Base-by-base conservation (phyloP, 345 rosid genomes). In the Aurinia saxatilis region DNA sequence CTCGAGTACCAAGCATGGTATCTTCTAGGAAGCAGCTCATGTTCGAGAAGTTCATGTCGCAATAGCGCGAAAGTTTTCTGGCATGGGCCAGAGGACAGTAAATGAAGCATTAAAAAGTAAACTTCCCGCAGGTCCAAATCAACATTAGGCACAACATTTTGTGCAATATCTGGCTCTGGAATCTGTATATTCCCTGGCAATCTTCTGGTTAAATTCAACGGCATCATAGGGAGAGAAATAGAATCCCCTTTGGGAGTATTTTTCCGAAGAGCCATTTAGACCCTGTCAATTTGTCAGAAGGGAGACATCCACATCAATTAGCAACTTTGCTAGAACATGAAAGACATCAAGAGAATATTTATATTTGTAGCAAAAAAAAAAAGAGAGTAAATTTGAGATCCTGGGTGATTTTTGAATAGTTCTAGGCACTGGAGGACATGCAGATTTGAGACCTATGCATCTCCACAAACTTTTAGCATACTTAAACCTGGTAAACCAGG, bases 1-100 rank as follows among this genome's bases (percentile, higher is more conserved):
- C 99, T 83, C 9, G 99, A 86, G 80, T 88, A 90, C 95, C 92
- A 84, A 60, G 96, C 88, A 82, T 90, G 97, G 70, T 83, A 95
- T 75, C 97, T 88, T 81, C 96, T 78, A 14, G 99, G 99, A 63
- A 88, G 77, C 72, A 90, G 89, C 73, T 90, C 89, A 67, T 88
- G 84, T 49, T 90, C 95, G 58, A 86, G 79, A 65, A 95, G 86
- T 74, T 95, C 99, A 73, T 84, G 82, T 87, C 78, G 84, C 66
- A 90, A 69, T 58, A 80, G 91, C 42, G 73, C 81, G 77, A 25
- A 86, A 39, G 96, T 88, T 71, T 77, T 77, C 33, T 83, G 88
- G 67, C 99, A 95, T 25, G 97, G 99, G 23, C 99, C 93, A 67
- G 79, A 65, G 27, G 96, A 88, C 59, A 95, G 88, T 68, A 95